Evolutionary conservation across 1,284 basidiomycete genomes (phyloP).

Genomic region (Ceratobasidium sp.): DNA sequence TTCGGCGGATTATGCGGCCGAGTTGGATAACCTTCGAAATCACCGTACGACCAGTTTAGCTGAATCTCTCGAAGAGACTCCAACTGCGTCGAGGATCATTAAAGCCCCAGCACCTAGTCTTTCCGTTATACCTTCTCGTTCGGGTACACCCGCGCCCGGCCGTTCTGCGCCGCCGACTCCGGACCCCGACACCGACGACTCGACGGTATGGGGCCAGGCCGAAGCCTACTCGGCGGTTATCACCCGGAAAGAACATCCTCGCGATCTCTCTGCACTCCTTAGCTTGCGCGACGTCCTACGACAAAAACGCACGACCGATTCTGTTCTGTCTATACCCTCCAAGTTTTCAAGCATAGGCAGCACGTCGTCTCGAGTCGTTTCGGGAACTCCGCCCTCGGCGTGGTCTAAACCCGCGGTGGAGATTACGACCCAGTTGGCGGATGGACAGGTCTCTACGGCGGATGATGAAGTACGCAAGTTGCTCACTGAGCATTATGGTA

Average conservation of each 20-base stretch:
- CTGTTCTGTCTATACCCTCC: slow-evolving; percentile 41
- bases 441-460: slow-evolving; percentile 63
- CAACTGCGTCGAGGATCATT: slow-evolving; percentile 5
- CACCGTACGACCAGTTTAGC: slow-evolving; percentile 34
- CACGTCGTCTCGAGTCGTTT: slow-evolving; percentile 43
- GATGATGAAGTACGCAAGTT: slow-evolving; percentile 41
- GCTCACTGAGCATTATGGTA: slow-evolving; percentile 41
- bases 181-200: slow-evolving; percentile 32
- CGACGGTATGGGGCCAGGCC: slow-evolving; percentile 58
- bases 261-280: slow-evolving; percentile 70
- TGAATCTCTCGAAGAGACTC: slow-evolving; percentile 23
- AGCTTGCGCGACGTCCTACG: slow-evolving; percentile 73
- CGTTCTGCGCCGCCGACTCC: slow-evolving; percentile 38
- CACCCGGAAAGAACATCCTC: slow-evolving; percentile 72
- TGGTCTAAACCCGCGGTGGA: slow-evolving; percentile 74
- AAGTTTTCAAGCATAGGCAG: slow-evolving; percentile 49
- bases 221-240: slow-evolving; percentile 73
- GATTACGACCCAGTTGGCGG: slow-evolving; percentile 66
- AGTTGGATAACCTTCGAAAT: slow-evolving; percentile 64
- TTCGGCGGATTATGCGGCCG: slow-evolving; percentile 72
- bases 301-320: slow-evolving; percentile 60
- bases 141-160: slow-evolving; percentile 9
- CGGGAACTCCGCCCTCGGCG: slow-evolving; percentile 62
- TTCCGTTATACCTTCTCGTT: slow-evolving; percentile 16
- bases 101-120: slow-evolving; percentile 30